phyloP scores from a whole-genome alignment of 192 early-diverging fungal species.

The Rhizoclosmatium sp. region DNA sequence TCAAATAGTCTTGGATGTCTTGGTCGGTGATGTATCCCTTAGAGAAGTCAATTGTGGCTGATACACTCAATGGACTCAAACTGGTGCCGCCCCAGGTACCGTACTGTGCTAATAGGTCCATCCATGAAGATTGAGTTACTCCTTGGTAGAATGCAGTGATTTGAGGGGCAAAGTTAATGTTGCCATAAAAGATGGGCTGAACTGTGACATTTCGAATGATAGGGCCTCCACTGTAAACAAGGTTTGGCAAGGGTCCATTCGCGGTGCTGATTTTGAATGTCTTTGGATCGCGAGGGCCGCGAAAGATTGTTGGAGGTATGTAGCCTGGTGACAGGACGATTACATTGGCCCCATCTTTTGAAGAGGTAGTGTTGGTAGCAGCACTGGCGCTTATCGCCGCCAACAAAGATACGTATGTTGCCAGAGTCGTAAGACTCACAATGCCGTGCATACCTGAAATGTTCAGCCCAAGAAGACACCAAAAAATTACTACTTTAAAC shows the following conservation, averaged over 20 bases:
- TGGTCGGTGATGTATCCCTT: not conserved
- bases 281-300: too few relatives aligned
- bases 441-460: too few relatives aligned
- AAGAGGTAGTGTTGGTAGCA: too few relatives aligned
- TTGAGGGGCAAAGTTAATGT: not conserved
- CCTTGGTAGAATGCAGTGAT: conserved; percentile 20
- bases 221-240: conserved; percentile 39
- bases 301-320: too few relatives aligned
- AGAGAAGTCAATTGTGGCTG: not conserved
- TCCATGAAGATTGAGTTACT: conserved; percentile 12
- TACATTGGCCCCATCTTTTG: too few relatives aligned
- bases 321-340: too few relatives aligned
- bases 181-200: conserved; percentile 30
- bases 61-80: not conserved
- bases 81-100: not conserved
- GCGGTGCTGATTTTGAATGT: too few relatives aligned
- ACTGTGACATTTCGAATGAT: conserved; percentile 31
- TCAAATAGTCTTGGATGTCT: not conserved
- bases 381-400: too few relatives aligned
- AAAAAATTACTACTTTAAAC: too few relatives aligned
- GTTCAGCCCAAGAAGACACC: too few relatives aligned
- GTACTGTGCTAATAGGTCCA: conserved; percentile 15
- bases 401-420: too few relatives aligned
- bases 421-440: too few relatives aligned
- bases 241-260: not conserved